Conservation (phyloP, 768 basidiomycete genomes). For the Pisolithus orientalis region DNA sequence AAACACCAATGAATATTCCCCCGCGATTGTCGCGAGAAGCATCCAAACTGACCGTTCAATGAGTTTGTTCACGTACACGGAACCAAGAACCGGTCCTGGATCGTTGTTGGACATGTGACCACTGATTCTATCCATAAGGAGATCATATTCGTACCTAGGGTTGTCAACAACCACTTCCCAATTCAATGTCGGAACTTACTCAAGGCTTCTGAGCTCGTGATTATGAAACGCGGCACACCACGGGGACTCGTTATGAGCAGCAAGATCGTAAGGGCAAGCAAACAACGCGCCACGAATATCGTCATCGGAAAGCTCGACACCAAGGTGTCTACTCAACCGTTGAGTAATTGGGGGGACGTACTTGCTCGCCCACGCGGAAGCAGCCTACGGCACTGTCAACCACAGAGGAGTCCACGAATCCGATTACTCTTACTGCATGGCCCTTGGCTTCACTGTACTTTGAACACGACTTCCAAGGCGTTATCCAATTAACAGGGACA, state of each 20-base stretch:
- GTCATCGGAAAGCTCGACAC: slow-evolving; percentile 26
- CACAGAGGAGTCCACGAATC: neutral
- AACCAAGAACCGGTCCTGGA: slow-evolving; percentile 32
- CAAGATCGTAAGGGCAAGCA: slow-evolving; percentile 37
- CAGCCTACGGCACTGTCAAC: slow-evolving; percentile 6
- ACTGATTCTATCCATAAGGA: slow-evolving; percentile 33
- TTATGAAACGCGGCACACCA: slow-evolving; percentile 35
- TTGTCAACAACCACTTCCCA: neutral
- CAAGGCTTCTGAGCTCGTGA: slow-evolving; percentile 30
- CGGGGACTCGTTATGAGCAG: slow-evolving; percentile 30
- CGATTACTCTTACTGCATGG: slow-evolving; percentile 3
- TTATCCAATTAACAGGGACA: slow-evolving; percentile 36
- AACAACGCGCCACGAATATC: slow-evolving; percentile 36
- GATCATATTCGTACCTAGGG: slow-evolving; percentile 33
- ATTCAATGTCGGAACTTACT: slow-evolving; percentile 20
- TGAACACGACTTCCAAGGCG: slow-evolving; percentile 34
- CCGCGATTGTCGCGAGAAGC: neutral
- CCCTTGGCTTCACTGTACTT: slow-evolving; percentile 5
- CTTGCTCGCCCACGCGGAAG: slow-evolving; percentile 25
- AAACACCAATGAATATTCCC: neutral
- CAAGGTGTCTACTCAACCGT: slow-evolving; percentile 29
- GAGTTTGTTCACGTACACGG: slow-evolving; percentile 34
- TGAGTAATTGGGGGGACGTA: slow-evolving; percentile 32
- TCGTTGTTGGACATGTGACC: slow-evolving; percentile 27
- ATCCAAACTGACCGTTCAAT: slow-evolving; percentile 28